Evolutionary conservation across 2,329 filamentous ascomycete genomes (phyloP), one percentile per base, ranked within the genome.

Genomic region (Fusarium pininemorale): DNA sequence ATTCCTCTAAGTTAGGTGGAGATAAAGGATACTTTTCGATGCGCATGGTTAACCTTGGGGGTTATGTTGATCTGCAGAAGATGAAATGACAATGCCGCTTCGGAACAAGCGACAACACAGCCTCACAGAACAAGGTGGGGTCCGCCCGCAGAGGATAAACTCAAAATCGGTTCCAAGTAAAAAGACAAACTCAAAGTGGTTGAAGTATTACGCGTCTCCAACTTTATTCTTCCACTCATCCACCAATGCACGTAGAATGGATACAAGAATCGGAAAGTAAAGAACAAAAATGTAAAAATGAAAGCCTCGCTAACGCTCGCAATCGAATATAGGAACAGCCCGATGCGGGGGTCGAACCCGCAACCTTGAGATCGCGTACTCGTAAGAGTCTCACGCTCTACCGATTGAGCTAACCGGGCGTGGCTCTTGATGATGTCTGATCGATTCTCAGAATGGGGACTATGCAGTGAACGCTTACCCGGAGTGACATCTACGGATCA

Each of bases 321-420:
- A 68, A 68, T 68, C 54, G 65, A 30, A 57, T 79, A 81, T 82
- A 82, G 81, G 81, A 82, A 82, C 45, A 82, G 81, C 81, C 81
- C 81, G 79, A 83, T 81, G 82, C 81, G 82, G 82, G 82, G 82
- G 81, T 87, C 85, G 85, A 87, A 89, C 87, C 86, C 85, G 84
- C 85, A 87, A 84, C 85, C 86, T 87, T 87, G 84, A 87, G 86
- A 87, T 87, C 57, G 78, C 63, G 78, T 72, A 77, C 78, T 79
- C 77, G 32, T 87, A 87, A 88, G 89, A 91, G 90, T 90, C 89
- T 90, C 86, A 90, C 89, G 89, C 89, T 91, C 89, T 91, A 90
- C 78, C 79, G 79, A 80, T 80, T 79, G 77, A 80, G 75, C 77
- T 78, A 79, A 78, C 76, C 77, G 82, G 80, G 81, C 80, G 81